Percentiles rank a stretch among this genome's conserved stretches.
Evolutionary conservation across 2,329 filamentous ascomycete genomes (phyloP).

Genomic region (Fusarium austroafricanum): DNA sequence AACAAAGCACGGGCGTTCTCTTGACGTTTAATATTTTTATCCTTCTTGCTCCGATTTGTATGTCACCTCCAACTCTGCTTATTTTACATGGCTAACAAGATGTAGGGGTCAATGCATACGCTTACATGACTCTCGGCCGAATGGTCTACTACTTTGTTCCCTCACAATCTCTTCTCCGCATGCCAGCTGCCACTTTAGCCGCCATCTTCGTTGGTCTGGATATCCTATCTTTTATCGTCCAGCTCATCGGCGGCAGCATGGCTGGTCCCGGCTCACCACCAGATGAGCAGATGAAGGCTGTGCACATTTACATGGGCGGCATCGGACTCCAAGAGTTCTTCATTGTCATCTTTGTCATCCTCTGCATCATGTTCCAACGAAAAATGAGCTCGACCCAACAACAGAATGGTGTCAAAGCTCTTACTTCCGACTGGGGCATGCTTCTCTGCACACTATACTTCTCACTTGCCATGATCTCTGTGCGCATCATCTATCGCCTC

Average conservation of each 20-base stretch:
- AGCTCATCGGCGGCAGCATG: conserved; percentile 51
- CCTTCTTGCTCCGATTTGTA: conserved; percentile 40
- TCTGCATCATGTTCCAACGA: conserved; percentile 46
- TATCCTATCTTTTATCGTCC: conserved; percentile 51
- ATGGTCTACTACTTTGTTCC: conserved; percentile 59
- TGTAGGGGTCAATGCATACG: conserved; percentile 59
- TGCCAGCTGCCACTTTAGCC: conserved; percentile 53
- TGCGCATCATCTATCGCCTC: conserved; percentile 67
- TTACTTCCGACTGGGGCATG: conserved; percentile 24
- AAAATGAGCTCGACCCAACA: conserved; percentile 6
- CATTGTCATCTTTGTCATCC: conserved; percentile 58
- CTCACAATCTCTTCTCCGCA: conserved; percentile 50
- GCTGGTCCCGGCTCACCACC: conserved; percentile 42
- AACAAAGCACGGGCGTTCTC: conserved; percentile 30
- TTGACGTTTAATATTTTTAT: conserved; percentile 44
- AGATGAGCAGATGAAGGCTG: conserved; percentile 47
- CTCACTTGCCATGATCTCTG: conserved; percentile 52
- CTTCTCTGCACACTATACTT: conserved; percentile 50
- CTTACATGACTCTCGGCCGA: conserved; percentile 59
- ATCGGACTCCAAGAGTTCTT: conserved; percentile 64
- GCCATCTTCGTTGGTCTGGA: conserved; percentile 56
- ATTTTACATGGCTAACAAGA: background rate
- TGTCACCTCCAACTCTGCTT: background rate
- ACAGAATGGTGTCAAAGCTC: background rate
- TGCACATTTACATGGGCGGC: conserved; percentile 64